Conservation (phyloP, 805 yeast genomes). For the Starmerella apis region DNA sequence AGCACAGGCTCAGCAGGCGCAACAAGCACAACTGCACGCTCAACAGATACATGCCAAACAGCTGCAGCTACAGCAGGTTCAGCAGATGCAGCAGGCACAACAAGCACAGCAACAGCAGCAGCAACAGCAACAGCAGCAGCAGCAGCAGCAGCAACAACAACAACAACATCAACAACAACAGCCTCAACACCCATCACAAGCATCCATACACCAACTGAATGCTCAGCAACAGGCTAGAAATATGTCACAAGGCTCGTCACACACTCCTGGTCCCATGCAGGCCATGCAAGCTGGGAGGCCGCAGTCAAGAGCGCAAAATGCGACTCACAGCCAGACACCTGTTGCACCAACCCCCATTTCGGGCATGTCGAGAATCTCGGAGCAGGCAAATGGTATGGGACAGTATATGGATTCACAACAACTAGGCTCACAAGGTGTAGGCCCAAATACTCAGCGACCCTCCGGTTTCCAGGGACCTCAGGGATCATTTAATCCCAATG, state of each 20-base stretch:
- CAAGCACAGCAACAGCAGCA: neutral
- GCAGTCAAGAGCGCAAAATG: neutral
- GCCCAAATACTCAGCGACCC: neutral
- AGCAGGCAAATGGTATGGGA: neutral
- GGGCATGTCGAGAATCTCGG: neutral
- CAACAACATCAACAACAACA: neutral
- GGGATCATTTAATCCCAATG: neutral
- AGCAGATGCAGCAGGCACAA: constrained; percentile 2
- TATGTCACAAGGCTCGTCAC: neutral
- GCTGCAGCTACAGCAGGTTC: neutral
- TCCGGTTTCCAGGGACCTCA: neutral
- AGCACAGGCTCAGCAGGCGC: neutral
- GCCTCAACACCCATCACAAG: neutral
- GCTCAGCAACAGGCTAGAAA: neutral
- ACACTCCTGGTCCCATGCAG: constrained; percentile 5
- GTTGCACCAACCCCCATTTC: neutral
- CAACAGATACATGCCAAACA: too few relatives aligned
- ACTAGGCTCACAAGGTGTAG: neutral
- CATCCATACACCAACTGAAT: neutral
- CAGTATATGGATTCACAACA: constrained; percentile 1
- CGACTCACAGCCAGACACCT: neutral
- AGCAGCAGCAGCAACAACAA: neutral
- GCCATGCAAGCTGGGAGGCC: constrained; percentile 6
- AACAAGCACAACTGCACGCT: neutral
- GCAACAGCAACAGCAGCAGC: neutral